Percentiles rank a stretch among this genome's conserved stretches.
Evolutionary conservation across 2,329 filamentous ascomycete species (phyloP).

Genomic region (Basipetospora chlamydospora): DNA sequence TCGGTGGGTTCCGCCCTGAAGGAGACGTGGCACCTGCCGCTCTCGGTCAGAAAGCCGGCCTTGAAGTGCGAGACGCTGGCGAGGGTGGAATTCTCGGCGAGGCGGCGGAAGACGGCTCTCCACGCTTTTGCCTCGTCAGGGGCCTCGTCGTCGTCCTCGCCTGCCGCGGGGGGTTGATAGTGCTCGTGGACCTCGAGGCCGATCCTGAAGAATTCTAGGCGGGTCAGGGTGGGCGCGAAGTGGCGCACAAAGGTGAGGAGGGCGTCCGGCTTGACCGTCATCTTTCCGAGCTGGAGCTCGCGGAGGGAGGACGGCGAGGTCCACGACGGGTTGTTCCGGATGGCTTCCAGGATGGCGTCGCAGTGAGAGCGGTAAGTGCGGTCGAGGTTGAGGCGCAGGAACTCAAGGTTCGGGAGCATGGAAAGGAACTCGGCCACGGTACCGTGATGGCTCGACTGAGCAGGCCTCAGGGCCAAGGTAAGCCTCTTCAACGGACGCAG

Average conservation of each 20-base stretch:
- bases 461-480: neutral
- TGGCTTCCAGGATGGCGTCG: neutral
- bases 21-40: neutral
- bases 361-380: neutral
- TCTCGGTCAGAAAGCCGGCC: neutral
- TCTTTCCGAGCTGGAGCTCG: constrained; percentile 3
- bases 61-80: neutral
- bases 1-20: too few relatives aligned
- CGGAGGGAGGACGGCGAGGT: neutral
- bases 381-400: constrained; percentile 5
- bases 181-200: too few relatives aligned
- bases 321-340: neutral
- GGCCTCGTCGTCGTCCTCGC: neutral
- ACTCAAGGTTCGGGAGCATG: neutral
- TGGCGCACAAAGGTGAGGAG: neutral
- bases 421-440: neutral
- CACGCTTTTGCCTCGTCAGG: neutral
- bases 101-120: neutral
- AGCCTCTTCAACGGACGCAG: constrained; percentile 2
- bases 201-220: constrained; percentile 1
- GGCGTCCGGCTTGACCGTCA: neutral
- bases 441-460: neutral
- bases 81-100: neutral
- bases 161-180: too few relatives aligned
- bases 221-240: neutral